Evolutionary conservation across 305 asterid genomes (phyloP).

Genomic region (Fraxinus velutina): DNA sequence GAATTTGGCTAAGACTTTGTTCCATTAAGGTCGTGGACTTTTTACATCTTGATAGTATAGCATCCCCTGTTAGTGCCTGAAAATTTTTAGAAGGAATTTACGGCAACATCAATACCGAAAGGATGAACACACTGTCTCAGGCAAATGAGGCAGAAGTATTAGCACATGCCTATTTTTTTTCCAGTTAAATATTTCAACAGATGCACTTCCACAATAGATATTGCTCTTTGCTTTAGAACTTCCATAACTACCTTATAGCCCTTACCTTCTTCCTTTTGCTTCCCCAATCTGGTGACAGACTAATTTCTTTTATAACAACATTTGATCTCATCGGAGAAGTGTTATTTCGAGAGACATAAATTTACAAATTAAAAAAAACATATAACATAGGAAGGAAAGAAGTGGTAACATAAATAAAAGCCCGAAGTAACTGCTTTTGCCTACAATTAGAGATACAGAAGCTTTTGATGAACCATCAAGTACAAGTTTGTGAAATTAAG

Average conservation of each 20-base stretch:
- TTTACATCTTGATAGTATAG: conserved; percentile 39
- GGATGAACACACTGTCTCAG: background rate
- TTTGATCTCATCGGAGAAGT: background rate
- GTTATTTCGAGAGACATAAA: background rate
- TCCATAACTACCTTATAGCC: background rate
- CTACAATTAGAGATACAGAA: background rate
- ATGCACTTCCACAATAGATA: background rate
- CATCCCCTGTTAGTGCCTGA: conserved; percentile 51
- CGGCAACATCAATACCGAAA: background rate
- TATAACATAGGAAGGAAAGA: background rate
- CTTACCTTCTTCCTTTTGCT: background rate
- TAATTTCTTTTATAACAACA: background rate
- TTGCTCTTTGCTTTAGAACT: background rate
- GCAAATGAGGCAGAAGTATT: background rate
- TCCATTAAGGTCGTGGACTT: conserved; percentile 35
- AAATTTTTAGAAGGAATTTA: background rate
- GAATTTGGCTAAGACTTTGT: conserved; percentile 40
- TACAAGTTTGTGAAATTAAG: background rate
- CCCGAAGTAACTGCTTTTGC: background rate
- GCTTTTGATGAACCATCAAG: background rate
- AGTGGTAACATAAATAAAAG: background rate
- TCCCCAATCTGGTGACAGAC: background rate
- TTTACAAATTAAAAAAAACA: background rate
- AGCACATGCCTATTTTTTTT: background rate
- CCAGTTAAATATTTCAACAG: background rate